Evolutionary conservation across 2,329 filamentous ascomycete species (phyloP).

Genomic region (Claviceps paspali): DNA sequence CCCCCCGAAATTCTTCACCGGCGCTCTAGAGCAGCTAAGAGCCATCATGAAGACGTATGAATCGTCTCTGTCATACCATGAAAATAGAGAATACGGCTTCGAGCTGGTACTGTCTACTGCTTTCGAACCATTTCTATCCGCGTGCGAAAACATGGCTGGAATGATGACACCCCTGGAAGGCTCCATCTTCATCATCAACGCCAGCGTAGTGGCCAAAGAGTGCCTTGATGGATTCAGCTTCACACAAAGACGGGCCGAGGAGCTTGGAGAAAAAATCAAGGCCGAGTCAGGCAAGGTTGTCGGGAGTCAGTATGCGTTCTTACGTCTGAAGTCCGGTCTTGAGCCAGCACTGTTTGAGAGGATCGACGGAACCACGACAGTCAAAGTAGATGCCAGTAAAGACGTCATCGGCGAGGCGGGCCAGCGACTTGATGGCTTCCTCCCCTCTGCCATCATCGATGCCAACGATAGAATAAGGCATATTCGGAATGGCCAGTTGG

Average conservation of each 20-base stretch:
- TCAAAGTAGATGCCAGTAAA: conserved; percentile 29
- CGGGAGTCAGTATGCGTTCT: conserved; percentile 54
- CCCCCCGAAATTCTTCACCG: conserved; percentile 64
- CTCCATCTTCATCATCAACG: conserved; percentile 62
- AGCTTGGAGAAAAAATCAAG: conserved; percentile 42
- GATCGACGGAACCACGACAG: conserved; percentile 12
- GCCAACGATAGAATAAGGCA: conserved; percentile 66
- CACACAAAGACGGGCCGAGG: conserved; percentile 35
- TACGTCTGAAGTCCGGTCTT: conserved; percentile 62
- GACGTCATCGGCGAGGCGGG: conserved; percentile 48
- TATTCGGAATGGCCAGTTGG: conserved; percentile 56
- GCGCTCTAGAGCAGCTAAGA: conserved; percentile 63
- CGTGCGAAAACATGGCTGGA: conserved; percentile 55
- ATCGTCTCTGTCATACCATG: conserved; percentile 51
- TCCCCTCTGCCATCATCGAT: conserved; percentile 87
- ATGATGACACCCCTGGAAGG: conserved; percentile 42
- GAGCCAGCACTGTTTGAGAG: conserved; percentile 46
- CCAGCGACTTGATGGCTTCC: conserved; percentile 72
- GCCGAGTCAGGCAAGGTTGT: conserved; percentile 42
- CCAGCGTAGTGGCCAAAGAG: conserved; percentile 41
- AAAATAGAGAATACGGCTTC: conserved; percentile 52
- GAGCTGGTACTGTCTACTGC: conserved; percentile 61
- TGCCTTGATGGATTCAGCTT: conserved; percentile 49
- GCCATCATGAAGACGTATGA: conserved; percentile 78
- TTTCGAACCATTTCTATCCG: conserved; percentile 70